Evolutionary conservation across 31 red algal species (phyloP).

Genomic region (Asparagopsis taxiformis): DNA sequence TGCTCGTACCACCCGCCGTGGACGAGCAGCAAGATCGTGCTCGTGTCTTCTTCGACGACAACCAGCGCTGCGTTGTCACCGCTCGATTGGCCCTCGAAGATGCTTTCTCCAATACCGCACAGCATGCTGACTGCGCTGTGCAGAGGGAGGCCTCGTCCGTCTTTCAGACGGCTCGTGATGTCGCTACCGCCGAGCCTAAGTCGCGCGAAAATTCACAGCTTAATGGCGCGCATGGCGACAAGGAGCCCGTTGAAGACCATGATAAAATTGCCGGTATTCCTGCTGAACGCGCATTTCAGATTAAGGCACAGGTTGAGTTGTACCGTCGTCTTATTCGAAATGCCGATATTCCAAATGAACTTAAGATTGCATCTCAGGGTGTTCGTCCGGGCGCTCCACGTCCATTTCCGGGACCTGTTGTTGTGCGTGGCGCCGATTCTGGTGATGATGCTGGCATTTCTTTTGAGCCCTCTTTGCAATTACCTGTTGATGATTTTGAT

Average conservation of each 20-base stretch:
- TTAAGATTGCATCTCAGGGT: slow-evolving; percentile 23
- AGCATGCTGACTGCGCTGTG: no score
- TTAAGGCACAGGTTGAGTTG: slow-evolving; percentile 43
- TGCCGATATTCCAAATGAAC: slow-evolving; percentile 26
- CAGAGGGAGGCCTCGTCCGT: no score
- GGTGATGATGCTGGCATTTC: background rate
- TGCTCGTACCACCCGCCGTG: no score
- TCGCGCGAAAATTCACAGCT: background rate
- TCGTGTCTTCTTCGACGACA: no score
- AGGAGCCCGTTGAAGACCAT: background rate
- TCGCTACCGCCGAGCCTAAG: no score
- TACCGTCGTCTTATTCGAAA: slow-evolving; percentile 43
- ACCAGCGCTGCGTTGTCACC: no score
- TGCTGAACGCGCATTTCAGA: slow-evolving; percentile 31
- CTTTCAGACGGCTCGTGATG: no score
- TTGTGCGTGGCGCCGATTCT: slow-evolving; percentile 30
- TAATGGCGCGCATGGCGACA: slow-evolving; percentile 4
- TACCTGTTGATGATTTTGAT: slow-evolving; percentile 38
- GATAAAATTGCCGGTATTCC: slow-evolving; percentile 15
- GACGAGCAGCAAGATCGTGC: no score
- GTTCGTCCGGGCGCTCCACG: background rate
- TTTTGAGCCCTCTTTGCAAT: slow-evolving; percentile 15
- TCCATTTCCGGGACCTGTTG: slow-evolving; percentile 11
- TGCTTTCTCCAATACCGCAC: no score
- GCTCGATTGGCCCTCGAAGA: no score